Percentiles rank a stretch among this genome's conserved stretches.
phyloP scores from a whole-genome alignment of 768 basidiomycete species.

The Arthromyces matolae region DNA sequence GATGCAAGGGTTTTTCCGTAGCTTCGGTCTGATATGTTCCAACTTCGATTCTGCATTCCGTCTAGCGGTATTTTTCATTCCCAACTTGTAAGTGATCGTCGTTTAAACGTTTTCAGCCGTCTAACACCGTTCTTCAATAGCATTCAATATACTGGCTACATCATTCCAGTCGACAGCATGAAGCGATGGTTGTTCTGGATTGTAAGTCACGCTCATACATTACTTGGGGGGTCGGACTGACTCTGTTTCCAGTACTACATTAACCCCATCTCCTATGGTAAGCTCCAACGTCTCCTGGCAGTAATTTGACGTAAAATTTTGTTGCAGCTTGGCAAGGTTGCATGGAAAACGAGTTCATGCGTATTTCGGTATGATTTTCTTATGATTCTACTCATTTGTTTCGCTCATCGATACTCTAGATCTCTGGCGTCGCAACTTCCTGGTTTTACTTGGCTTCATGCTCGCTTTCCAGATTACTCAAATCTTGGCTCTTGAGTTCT shows the following conservation, averaged over 20 bases:
- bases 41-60: constrained; percentile 46
- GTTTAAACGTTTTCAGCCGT: neutral
- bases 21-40: constrained; percentile 52
- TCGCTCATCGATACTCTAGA: constrained; percentile 38
- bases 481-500: constrained; percentile 61
- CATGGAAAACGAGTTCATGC: constrained; percentile 86
- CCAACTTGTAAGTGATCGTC: constrained; percentile 52
- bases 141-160: constrained; percentile 67
- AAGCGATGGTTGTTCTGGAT: constrained; percentile 88
- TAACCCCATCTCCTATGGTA: constrained; percentile 73
- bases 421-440: constrained; percentile 65
- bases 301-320: neutral
- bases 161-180: constrained; percentile 65
- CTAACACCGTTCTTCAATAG: constrained; percentile 15
- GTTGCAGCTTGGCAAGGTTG: constrained; percentile 63
- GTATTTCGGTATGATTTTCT: constrained; percentile 46
- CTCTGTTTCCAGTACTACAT: constrained; percentile 57
- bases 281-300: constrained; percentile 3
- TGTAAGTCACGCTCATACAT: constrained; percentile 34
- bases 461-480: constrained; percentile 68
- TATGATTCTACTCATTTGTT: constrained; percentile 1
- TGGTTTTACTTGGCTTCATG: constrained; percentile 69
- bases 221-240: constrained; percentile 5
- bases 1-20: constrained; percentile 85
- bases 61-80: constrained; percentile 65